Conservation (phyloP, 805 yeast species). For the Ogataea ganodermae region DNA sequence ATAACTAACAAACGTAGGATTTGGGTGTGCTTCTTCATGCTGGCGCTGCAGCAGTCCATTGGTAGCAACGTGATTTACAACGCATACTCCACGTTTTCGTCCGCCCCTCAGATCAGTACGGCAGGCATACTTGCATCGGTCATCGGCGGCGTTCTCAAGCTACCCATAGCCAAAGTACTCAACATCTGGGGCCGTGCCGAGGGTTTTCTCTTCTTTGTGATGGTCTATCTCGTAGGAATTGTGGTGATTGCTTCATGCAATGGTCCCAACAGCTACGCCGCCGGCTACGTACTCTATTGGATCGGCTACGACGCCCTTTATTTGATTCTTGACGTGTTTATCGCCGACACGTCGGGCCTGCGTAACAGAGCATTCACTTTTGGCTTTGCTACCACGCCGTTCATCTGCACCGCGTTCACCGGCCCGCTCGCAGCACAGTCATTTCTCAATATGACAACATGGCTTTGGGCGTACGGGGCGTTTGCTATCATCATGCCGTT, state of each 20-base stretch:
- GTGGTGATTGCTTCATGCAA: constrained; percentile 32
- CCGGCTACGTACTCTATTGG: constrained; percentile 35
- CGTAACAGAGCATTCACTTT: constrained; percentile 35
- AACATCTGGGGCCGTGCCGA: constrained; percentile 36
- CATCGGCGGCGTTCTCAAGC: constrained; percentile 37
- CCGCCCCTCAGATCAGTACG: constrained; percentile 35
- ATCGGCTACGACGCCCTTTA: constrained; percentile 33
- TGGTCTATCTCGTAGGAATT: constrained; percentile 28
- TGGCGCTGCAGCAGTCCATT: constrained; percentile 34
- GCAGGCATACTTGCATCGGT: constrained; percentile 33
- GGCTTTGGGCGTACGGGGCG: constrained; percentile 59
- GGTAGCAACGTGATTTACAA: constrained; percentile 25
- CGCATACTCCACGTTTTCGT: constrained; percentile 29
- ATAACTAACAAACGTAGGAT: constrained; percentile 16
- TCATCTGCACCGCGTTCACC: constrained; percentile 36
- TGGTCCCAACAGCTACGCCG: constrained; percentile 31
- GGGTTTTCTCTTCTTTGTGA: constrained; percentile 29
- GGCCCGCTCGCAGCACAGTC: constrained; percentile 36
- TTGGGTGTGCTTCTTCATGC: constrained; percentile 38
- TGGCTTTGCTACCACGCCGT: constrained; percentile 34
- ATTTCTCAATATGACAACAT: constrained; percentile 44
- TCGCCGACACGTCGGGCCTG: constrained; percentile 33
- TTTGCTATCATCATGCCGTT: constrained; percentile 49
- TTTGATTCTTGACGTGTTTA: constrained; percentile 31
- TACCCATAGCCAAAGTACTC: constrained; percentile 32